Evolutionary conservation across 1,284 basidiomycete genomes (phyloP).

Genomic region (Exsudoporus floridanus): DNA sequence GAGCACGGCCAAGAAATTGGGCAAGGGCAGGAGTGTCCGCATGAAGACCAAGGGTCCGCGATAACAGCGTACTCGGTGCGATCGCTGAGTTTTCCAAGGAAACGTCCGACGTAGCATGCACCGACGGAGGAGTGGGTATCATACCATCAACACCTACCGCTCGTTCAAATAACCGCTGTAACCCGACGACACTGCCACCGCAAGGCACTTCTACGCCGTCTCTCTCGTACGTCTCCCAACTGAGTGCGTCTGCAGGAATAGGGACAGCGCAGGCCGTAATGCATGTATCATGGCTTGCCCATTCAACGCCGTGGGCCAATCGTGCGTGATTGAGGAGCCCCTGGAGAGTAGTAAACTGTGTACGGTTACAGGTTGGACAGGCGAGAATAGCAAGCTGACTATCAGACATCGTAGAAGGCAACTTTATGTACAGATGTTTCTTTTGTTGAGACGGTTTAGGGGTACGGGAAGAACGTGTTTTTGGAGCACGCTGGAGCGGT

Average conservation of each 20-base stretch:
- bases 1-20: constrained; percentile 61
- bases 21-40: constrained; percentile 70
- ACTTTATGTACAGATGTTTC: constrained; percentile 48
- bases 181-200: constrained; percentile 41
- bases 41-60: constrained; percentile 65
- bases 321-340: constrained; percentile 76
- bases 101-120: constrained; percentile 5
- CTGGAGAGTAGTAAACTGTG: constrained; percentile 70
- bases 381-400: constrained; percentile 47
- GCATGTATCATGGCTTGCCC: constrained; percentile 74
- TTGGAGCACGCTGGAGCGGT: constrained; percentile 25
- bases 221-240: constrained; percentile 51
- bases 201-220: constrained; percentile 54
- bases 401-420: constrained; percentile 32
- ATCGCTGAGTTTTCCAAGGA: constrained; percentile 3
- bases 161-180: constrained; percentile 65
- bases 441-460: constrained; percentile 35
- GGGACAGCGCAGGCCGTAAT: constrained; percentile 61
- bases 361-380: constrained; percentile 61
- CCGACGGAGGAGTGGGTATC: constrained; percentile 9
- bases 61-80: constrained; percentile 44
- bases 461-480: constrained; percentile 40
- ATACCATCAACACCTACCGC: constrained; percentile 53
- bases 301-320: constrained; percentile 63
- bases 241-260: constrained; percentile 41